phyloP scores from a whole-genome alignment of 1,284 basidiomycete species.

The Cutaneotrichosporon cyanovorans region DNA sequence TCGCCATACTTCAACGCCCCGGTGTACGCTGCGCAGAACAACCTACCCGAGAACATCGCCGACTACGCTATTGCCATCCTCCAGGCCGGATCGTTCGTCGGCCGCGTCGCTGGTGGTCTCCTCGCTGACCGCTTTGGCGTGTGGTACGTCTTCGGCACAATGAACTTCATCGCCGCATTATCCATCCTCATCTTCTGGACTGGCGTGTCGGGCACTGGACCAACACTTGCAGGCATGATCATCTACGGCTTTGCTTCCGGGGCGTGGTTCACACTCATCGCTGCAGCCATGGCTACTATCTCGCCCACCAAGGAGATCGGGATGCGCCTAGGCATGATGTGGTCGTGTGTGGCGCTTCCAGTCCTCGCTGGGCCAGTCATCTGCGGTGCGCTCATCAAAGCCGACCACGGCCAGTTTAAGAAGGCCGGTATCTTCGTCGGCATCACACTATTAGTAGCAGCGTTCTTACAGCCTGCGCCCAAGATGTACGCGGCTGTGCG shows the following conservation, averaged over 20 bases:
- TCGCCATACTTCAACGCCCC: constrained; percentile 37
- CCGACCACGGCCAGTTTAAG: constrained; percentile 18
- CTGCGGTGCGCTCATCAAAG: constrained; percentile 19
- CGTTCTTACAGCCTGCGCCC: constrained; percentile 4
- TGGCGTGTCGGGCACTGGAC: constrained; percentile 17
- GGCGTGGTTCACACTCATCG: constrained; percentile 36
- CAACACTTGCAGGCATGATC: constrained; percentile 27
- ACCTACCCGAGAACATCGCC: constrained; percentile 4
- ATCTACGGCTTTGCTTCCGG: constrained; percentile 33
- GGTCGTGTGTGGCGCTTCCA: constrained; percentile 27
- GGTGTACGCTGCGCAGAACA: constrained; percentile 11
- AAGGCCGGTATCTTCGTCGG: constrained; percentile 34
- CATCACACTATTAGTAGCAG: constrained; percentile 21
- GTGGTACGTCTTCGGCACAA: constrained; percentile 17
- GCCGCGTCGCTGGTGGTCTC: constrained; percentile 18
- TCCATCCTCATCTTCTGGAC: constrained; percentile 25
- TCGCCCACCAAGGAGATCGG: constrained; percentile 39
- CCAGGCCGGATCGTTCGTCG: constrained; percentile 23
- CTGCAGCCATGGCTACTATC: constrained; percentile 33
- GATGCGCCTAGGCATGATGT: constrained; percentile 40
- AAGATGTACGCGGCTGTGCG: not conserved
- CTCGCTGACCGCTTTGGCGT: constrained; percentile 23
- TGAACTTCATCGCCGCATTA: constrained; percentile 11
- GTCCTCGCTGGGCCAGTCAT: constrained; percentile 35
- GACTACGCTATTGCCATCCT: constrained; percentile 23